phyloP scores from a whole-genome alignment of 305 asterid species.

The Fraxinus latifolia region DNA sequence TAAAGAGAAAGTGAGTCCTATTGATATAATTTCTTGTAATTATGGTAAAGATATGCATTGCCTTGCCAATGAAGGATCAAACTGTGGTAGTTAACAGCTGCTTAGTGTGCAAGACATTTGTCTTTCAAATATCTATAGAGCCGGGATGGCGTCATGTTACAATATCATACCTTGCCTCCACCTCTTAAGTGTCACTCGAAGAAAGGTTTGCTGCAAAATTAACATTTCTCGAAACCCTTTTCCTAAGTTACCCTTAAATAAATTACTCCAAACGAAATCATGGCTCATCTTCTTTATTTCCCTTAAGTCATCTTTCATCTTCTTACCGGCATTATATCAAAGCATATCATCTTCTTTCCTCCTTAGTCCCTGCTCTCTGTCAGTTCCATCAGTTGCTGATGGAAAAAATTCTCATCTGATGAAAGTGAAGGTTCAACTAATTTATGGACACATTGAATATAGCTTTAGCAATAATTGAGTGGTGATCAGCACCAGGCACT shows the following conservation, averaged over 20 bases:
- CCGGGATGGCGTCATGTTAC: not conserved
- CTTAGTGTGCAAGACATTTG: not conserved
- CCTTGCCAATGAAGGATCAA: not conserved
- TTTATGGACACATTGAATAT: not conserved
- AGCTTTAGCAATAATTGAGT: not conserved
- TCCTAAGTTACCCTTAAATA: not conserved
- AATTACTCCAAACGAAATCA: not conserved
- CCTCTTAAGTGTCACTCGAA: not conserved
- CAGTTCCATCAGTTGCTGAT: not conserved
- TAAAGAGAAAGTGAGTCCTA: not conserved
- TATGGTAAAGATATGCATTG: not conserved
- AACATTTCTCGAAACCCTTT: not conserved
- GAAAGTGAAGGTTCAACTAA: not conserved
- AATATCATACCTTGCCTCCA: not conserved
- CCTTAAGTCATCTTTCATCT: not conserved
- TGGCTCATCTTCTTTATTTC: not conserved
- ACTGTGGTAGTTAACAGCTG: not conserved
- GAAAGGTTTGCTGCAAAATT: not conserved
- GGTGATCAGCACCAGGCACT: not conserved
- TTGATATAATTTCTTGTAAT: not conserved
- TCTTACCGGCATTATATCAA: not conserved
- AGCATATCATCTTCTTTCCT: not conserved
- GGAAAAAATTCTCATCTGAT: not conserved
- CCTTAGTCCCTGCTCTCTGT: not conserved
- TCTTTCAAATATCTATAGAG: not conserved